phyloP scores from a whole-genome alignment of 768 basidiomycete species.

The Lactifluus rugatus region DNA sequence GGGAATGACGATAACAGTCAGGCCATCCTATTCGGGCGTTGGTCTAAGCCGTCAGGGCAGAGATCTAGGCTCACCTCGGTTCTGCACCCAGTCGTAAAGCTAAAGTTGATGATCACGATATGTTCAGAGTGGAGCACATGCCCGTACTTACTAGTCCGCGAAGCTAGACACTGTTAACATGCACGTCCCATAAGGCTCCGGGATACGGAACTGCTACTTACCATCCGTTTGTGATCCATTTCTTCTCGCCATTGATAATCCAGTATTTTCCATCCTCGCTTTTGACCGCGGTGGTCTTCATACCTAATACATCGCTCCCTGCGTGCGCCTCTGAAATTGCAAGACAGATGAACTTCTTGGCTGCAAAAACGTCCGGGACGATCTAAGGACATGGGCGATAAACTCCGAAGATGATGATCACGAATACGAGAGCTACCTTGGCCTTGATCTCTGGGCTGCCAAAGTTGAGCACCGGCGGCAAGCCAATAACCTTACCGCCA shows the following conservation, averaged over 20 bases:
- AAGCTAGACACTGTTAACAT: slow-evolving; percentile 21
- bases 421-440: slow-evolving; percentile 23
- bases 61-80: slow-evolving; percentile 34
- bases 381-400: slow-evolving; percentile 21
- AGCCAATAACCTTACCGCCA: slow-evolving; percentile 70
- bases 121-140: not conserved
- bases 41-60: slow-evolving; percentile 27
- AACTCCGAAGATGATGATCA: not conserved
- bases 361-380: slow-evolving; percentile 57
- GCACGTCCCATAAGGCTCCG: not conserved
- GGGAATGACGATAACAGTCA: slow-evolving; percentile 85
- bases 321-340: slow-evolving; percentile 87
- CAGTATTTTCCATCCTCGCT: slow-evolving; percentile 75
- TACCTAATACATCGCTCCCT: slow-evolving; percentile 75
- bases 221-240: slow-evolving; percentile 76
- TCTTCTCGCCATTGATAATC: slow-evolving; percentile 83
- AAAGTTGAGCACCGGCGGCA: slow-evolving; percentile 82
- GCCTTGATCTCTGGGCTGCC: slow-evolving; percentile 52
- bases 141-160: slow-evolving; percentile 31
- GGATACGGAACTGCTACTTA: slow-evolving; percentile 23
- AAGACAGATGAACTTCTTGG: slow-evolving; percentile 77
- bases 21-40: slow-evolving; percentile 33
- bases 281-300: slow-evolving; percentile 72
- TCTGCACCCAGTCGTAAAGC: slow-evolving; percentile 67
- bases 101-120: slow-evolving; percentile 1